These are phyloP conservation scores for Adiantum capillusveneris DNA, from an alignment of 75 land plant genomes.

Conservation along the genomic window DNA sequence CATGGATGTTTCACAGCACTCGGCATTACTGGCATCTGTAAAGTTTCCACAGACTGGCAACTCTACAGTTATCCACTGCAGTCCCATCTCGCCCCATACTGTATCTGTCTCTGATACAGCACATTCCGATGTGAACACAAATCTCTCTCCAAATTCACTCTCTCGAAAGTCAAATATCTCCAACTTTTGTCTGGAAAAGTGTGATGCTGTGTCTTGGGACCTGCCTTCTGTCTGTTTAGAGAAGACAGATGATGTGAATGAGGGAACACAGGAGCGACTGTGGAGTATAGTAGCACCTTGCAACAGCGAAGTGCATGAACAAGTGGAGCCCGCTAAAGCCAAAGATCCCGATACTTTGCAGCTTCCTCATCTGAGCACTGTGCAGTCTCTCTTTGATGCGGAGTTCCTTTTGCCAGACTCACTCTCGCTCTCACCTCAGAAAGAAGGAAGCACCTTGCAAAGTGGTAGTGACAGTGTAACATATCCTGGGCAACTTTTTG, in stretches of 20 bases:
- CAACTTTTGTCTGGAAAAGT: background rate
- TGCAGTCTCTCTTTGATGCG: conserved; percentile 6
- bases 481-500: background rate
- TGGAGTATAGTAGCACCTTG: background rate
- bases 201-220: background rate
- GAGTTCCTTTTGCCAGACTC: conserved; percentile 4
- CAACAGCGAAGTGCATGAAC: background rate
- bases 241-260: background rate
- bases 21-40: background rate
- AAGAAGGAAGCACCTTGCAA: background rate
- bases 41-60: background rate
- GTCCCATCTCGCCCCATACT: background rate
- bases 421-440: conserved; percentile 13
- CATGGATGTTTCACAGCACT: background rate
- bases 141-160: background rate
- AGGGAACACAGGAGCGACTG: background rate
- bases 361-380: conserved; percentile 5
- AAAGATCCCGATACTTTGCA: background rate
- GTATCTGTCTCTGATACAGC: background rate
- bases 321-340: background rate
- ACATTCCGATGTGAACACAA: background rate
- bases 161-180: background rate
- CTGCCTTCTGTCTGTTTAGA: background rate
- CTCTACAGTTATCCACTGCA: background rate
- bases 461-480: background rate